These are phyloP conservation scores for Pisolithus albus DNA, from an alignment of 768 basidiomycete species.

Conservation along the genomic window DNA sequence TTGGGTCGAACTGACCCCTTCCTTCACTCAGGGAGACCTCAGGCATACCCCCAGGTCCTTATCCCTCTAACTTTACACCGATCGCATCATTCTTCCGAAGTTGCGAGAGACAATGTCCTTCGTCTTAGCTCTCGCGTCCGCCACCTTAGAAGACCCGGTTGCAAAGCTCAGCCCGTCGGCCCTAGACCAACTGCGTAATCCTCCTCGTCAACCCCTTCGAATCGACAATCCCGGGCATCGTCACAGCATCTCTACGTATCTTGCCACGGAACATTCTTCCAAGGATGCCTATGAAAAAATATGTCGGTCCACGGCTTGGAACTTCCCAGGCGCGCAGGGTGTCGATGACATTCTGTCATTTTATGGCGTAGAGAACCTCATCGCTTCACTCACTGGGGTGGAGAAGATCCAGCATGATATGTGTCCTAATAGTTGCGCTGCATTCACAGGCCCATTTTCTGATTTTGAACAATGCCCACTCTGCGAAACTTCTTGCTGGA, in stretches of 20 bases:
- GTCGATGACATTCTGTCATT: constrained; percentile 9
- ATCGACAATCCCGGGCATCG: constrained; percentile 3
- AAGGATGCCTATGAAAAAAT: constrained; percentile 4
- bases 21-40: too few relatives aligned
- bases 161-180: not conserved
- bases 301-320: not conserved
- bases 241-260: constrained; percentile 3
- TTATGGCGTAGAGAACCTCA: constrained; percentile 2
- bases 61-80: too few relatives aligned
- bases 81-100: not conserved
- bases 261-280: constrained; percentile 5
- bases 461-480: constrained; percentile 7
- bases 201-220: not conserved
- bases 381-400: constrained; percentile 4
- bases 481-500: constrained; percentile 23
- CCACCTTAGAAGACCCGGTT: not conserved
- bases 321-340: constrained; percentile 3
- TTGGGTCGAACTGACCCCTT: too few relatives aligned
- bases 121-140: not conserved
- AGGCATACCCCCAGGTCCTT: too few relatives aligned
- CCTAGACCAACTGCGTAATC: not conserved
- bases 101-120: not conserved
- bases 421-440: constrained; percentile 14
- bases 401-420: constrained; percentile 4
- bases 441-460: constrained; percentile 17